Base-by-base conservation (phyloP, 2,329 filamentous ascomycete genomes). In the Cucurbitaria berberidis region DNA sequence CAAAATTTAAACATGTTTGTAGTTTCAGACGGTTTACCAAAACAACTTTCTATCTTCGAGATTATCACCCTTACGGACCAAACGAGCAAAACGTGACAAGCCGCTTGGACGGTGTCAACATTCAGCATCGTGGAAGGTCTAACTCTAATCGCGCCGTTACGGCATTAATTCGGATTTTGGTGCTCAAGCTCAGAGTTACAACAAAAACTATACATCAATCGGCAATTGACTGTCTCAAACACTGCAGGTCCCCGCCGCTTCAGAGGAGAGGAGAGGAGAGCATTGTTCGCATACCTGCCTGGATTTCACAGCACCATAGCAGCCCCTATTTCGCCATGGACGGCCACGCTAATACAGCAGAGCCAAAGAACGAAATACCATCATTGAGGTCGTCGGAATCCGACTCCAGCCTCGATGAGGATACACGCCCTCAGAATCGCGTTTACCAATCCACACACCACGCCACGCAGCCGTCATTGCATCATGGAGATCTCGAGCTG, bases 401-500 rank as follows among this genome's bases (percentile, higher is more conserved):
- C n/a, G 15, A 30, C 27, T 2, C 10, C 26, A 45, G 30, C 30
- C 40, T 29, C 30, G 36, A 39, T n/a, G 19, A 22, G 10, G 19
- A 39, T 39, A n/a, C 5, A 7, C 36, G 13, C 10, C 19, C 19
- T 22, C 18, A 39, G 36, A 39, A 11, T 19, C 26, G 24, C 22
- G 47, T 36, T 19, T 21, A 16, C 21, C 26, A n/a, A 19, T 3
- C 21, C 22, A 48, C 43, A 26, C 11, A 18, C 9, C 29, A 41
- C 8, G 46, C 35, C 11, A n/a, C 29, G 18, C 35, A 11, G 1
- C 22, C 29, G 8, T 38, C 34, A 19, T 44, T 45, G 21, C 36
- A 44, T 11, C 9, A 51, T 2, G 24, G 45, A 9, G 48, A 53
- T 32, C 50, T 62, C 15, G 63, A 65, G 32, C 30, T 63, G 3